Evolutionary conservation across 1,139 yeast genomes (phyloP).

Genomic region (Kazachstania sp.): DNA sequence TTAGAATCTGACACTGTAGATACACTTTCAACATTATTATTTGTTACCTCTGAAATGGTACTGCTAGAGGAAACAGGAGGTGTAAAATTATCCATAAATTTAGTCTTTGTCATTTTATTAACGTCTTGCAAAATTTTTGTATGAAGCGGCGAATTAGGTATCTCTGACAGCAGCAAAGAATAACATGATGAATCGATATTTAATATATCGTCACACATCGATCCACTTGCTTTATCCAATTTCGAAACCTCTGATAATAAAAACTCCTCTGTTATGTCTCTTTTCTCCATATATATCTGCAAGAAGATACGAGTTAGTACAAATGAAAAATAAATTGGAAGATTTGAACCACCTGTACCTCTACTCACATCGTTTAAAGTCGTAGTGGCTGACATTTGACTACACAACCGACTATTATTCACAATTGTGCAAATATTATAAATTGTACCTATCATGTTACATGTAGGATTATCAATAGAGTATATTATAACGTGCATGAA

Average conservation of each 20-base stretch:
- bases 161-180: background rate
- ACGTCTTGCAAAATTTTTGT: background rate
- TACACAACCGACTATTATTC: background rate
- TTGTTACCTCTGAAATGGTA: background rate
- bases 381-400: background rate
- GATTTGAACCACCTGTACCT: background rate
- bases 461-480: background rate
- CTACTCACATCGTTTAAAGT: background rate
- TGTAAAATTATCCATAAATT: constrained; percentile 1
- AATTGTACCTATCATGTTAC: background rate
- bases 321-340: background rate
- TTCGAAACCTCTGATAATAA: background rate
- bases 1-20: background rate
- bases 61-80: background rate
- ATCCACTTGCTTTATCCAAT: background rate
- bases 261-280: background rate
- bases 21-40: background rate
- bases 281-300: background rate
- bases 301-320: background rate
- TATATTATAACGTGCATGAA: constrained; percentile 1
- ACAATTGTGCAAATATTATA: background rate
- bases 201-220: background rate
- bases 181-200: constrained; percentile 1
- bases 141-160: background rate
- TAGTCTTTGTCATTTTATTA: constrained; percentile 1